These are phyloP conservation scores for Colletotrichum salicis DNA, from an alignment of 2,329 filamentous ascomycete species.

Conservation along the genomic window DNA sequence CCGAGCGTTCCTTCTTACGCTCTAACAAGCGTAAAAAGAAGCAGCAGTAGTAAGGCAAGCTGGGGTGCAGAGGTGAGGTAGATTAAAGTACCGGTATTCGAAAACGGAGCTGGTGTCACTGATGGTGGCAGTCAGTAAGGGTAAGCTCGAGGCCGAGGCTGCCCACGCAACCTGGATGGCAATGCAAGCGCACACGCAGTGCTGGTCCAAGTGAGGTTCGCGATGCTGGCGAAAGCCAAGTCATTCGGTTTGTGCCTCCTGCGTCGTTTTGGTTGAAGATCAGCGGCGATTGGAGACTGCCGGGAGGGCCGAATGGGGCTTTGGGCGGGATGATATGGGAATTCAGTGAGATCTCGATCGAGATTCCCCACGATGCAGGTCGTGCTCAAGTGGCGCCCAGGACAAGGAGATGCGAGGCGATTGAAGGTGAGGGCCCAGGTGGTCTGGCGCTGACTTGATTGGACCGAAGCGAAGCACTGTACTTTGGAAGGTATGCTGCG, in stretches of 20 bases:
- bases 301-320: not conserved
- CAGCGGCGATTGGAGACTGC: not conserved
- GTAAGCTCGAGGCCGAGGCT: not conserved
- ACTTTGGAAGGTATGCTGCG: not conserved
- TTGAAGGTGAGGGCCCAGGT: not conserved
- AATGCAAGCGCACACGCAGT: slow-evolving; percentile 26
- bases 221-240: not conserved
- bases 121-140: not conserved
- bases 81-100: not conserved
- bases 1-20: not conserved
- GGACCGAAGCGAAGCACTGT: not conserved
- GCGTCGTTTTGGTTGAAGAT: not conserved
- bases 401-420: slow-evolving; percentile 16
- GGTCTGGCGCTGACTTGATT: not conserved
- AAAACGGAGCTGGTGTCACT: not conserved
- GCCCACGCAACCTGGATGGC: slow-evolving; percentile 11
- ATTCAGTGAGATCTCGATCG: slow-evolving; percentile 19
- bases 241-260: not conserved
- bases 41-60: not conserved
- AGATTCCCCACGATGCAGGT: slow-evolving; percentile 31
- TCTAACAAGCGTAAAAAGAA: slow-evolving; percentile 6
- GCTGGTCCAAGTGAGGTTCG: not conserved
- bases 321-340: slow-evolving; percentile 16
- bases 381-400: slow-evolving; percentile 19
- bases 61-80: not conserved